Evolutionary conservation across 2,329 filamentous ascomycete species (phyloP), one percentile per base, ranked within the genome.

Genomic region (Ascomycota sp.): DNA sequence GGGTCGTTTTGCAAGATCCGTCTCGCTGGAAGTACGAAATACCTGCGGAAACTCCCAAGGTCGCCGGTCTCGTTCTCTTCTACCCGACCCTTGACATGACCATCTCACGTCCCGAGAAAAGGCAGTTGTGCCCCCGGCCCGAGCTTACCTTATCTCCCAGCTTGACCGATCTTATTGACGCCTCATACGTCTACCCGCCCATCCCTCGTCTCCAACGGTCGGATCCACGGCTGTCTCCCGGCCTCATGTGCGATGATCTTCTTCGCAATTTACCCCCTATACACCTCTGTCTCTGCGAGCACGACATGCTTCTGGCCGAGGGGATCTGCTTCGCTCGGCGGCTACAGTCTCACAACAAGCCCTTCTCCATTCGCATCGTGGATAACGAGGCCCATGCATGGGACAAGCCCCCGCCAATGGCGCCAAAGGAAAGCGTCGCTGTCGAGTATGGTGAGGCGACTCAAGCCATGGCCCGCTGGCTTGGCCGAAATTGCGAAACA

Each of bases 21-120:
- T 41, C 50, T 9, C 42, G 48, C 32, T 50, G 57, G 54, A 37
- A 53, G 34, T 57, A 59, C 47, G 48, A 44, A 33, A 39, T 49
- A 12, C 50, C 45, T 6, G 38, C 57, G 8, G 53, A 61, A 1
- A 48, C 54, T 2, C 58, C 68, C 31, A 48, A 50, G 7, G 57
- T 76, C 37, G 49, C 57, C 21, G 68, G 66, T 12, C 50, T 72
- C 2, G 57, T 59, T 6, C 59, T 71, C 27, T 76, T 68, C 54
- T 76, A 76, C 44, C 72, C 72, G 0, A 57, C 68, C 0, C 59
- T 68, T 29, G 70, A 76, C 47, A 74, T 67, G 51, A 72, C 68
- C 2, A 55, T 64, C 10, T 58, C 59, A 4, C 64, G 72, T 5
- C 59, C 58, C 0, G 57, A 62, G 33, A 71, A 72, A 41, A 61